Base-by-base conservation (phyloP, 116 monocot genomes). In the Iris pallida region DNA sequence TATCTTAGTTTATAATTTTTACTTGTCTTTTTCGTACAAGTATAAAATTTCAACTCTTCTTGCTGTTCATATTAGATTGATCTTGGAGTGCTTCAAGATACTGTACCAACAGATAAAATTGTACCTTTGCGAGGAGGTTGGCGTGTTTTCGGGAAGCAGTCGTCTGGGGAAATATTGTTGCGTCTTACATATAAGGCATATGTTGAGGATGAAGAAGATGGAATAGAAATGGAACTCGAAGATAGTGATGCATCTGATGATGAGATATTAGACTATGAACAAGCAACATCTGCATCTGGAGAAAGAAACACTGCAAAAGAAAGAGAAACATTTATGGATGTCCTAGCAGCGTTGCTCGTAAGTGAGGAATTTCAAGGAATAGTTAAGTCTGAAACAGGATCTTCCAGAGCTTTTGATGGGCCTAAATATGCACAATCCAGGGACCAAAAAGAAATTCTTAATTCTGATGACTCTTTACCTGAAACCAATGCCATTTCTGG, bases 301-400 rank as follows among this genome's bases (percentile, higher is more conserved):
- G 49, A 51, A 9, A 51, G 49, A 7, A 51, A 51, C 7, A 51
- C 7, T 51, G 76, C 62, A 62, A 83, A 53, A 68, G 88, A 84
- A 56, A 86, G 81, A 73, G 90, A 90, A 53, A 79, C 94, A 12
- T 94, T 94, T 71, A 90, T 94, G 85, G 82, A 94, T 70, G 80
- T 83, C 16, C 47, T 94, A 55, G 85, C 90, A 30, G 90, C 87
- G 40, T 79, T 90, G 80, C 87, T 94, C 77, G 75, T 94, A 5
- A 94, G 94, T 68, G 94, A 94, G 70, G 90, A 94, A 75, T 94
- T 94, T 74, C 90, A 79, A 72, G 94, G 90, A 58, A 94, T 94
- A 44, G 85, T 94, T 61, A 66, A 90, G 47, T 83, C 90, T 65
- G 94, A 94, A 74, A 69, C 82, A 7, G 80, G 79, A 67, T 71